Conservation (phyloP, 805 yeast genomes). For the Clavispora santaluciae region DNA sequence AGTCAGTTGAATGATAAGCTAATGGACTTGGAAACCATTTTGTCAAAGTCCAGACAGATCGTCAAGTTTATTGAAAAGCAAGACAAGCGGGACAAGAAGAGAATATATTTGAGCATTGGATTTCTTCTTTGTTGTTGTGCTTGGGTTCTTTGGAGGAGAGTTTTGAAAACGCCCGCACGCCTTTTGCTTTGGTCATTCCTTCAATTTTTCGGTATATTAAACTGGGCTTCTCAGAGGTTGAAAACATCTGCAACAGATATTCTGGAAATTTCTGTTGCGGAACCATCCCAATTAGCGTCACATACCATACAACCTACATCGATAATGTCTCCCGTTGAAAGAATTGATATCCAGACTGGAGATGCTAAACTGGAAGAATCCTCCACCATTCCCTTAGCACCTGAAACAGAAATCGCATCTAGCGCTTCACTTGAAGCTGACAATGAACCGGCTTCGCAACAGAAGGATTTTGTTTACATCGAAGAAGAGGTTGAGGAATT, state of each 20-base stretch:
- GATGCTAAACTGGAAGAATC: background rate
- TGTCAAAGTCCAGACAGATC: slow-evolving; percentile 40
- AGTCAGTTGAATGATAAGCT: slow-evolving; percentile 37
- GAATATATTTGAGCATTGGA: slow-evolving; percentile 45
- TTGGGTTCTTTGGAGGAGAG: slow-evolving; percentile 49
- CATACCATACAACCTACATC: background rate
- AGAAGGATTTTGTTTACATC: background rate
- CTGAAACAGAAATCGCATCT: background rate
- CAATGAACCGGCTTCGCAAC: background rate
- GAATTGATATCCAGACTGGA: background rate
- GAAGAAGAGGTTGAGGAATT: slow-evolving; percentile 1
- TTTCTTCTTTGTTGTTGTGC: slow-evolving; percentile 41
- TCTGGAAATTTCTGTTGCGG: background rate
- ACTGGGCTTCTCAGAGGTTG: slow-evolving; percentile 7
- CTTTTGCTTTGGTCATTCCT: slow-evolving; percentile 44
- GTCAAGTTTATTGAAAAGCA: slow-evolving; percentile 50
- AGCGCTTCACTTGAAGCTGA: background rate
- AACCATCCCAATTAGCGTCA: background rate
- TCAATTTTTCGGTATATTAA: slow-evolving; percentile 25
- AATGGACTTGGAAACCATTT: slow-evolving; percentile 34
- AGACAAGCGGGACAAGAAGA: slow-evolving; percentile 43
- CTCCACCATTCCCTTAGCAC: background rate
- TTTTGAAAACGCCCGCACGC: slow-evolving; percentile 40
- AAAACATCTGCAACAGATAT: background rate
- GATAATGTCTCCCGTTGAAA: background rate